Evolutionary conservation across 2,329 filamentous ascomycete species (phyloP).

Genomic region (Domatiomyces catenatus): DNA sequence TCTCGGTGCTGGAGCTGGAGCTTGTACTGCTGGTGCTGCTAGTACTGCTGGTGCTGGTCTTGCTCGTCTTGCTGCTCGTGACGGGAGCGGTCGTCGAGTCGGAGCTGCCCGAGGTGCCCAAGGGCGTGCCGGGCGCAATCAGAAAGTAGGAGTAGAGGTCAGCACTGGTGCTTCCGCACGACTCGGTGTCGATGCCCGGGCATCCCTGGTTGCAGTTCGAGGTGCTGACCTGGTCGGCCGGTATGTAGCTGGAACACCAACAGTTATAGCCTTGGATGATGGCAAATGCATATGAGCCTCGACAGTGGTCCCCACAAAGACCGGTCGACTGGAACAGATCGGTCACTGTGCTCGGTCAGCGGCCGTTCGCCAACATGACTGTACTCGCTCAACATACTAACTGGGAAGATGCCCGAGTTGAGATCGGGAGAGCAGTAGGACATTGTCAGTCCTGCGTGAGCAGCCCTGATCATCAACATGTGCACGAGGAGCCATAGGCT

Average conservation of each 20-base stretch:
- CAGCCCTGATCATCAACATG: background rate
- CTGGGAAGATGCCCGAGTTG: slow-evolving; percentile 25
- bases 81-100: slow-evolving; percentile 1
- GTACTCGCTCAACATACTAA: slow-evolving; percentile 26
- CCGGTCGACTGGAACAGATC: slow-evolving; percentile 33
- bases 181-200: slow-evolving; percentile 33
- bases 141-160: slow-evolving; percentile 31
- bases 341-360: slow-evolving; percentile 19
- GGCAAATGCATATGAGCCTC: slow-evolving; percentile 29
- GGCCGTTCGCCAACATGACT: background rate
- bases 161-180: slow-evolving; percentile 27
- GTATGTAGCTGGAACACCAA: slow-evolving; percentile 35
- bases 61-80: slow-evolving; percentile 7
- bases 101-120: slow-evolving; percentile 13
- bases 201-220: slow-evolving; percentile 27
- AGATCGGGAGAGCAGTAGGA: slow-evolving; percentile 31
- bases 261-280: slow-evolving; percentile 32
- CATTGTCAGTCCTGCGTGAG: slow-evolving; percentile 15
- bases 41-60: slow-evolving; percentile 13
- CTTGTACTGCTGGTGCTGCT: slow-evolving; percentile 1
- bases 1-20: too few species aligned
- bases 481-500: background rate
- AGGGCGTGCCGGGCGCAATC: slow-evolving; percentile 16
- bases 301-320: slow-evolving; percentile 26
- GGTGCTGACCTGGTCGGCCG: slow-evolving; percentile 22